Evolutionary conservation across 805 yeast species (phyloP).

Genomic region (Ogataea haglerorum): DNA sequence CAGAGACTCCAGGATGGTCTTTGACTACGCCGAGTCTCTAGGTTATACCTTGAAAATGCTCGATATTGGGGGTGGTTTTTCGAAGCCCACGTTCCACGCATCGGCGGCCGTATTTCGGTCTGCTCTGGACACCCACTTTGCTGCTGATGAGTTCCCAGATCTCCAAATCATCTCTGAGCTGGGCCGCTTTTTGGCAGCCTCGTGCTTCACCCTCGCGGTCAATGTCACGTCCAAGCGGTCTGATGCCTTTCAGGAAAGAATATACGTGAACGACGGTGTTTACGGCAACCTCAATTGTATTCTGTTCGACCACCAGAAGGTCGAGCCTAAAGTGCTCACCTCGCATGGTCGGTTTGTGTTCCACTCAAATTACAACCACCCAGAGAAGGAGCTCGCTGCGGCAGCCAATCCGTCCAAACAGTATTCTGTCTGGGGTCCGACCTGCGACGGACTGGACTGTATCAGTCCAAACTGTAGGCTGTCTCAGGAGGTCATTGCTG

Average conservation of each 20-base stretch:
- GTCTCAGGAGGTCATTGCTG: constrained; percentile 62
- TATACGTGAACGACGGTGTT: constrained; percentile 91
- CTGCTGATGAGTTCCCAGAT: constrained; percentile 34
- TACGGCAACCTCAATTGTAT: constrained; percentile 95
- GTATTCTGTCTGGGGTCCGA: constrained; percentile 95
- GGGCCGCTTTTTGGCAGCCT: constrained; percentile 84
- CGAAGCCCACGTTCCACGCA: constrained; percentile 51
- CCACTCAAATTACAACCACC: constrained; percentile 13
- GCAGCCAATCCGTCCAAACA: constrained; percentile 8
- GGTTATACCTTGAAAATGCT: constrained; percentile 47
- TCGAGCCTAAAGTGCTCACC: constrained; percentile 63
- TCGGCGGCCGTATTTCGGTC: constrained; percentile 55
- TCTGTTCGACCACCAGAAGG: constrained; percentile 85
- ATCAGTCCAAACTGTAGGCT: constrained; percentile 52
- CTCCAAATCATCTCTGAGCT: constrained; percentile 80
- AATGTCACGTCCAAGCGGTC: constrained; percentile 81
- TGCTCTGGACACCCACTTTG: constrained; percentile 60
- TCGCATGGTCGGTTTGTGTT: constrained; percentile 41
- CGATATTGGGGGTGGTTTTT: constrained; percentile 95
- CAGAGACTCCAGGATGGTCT: constrained; percentile 63
- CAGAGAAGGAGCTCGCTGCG: constrained; percentile 10
- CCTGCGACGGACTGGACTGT: constrained; percentile 95
- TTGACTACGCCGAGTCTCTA: constrained; percentile 49
- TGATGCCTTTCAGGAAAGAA: constrained; percentile 50
- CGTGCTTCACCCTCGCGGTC: constrained; percentile 80